These are phyloP conservation scores for Jacaranda mimosifolia DNA, from an alignment of 257 asterid genomes.

Conservation along the genomic window DNA sequence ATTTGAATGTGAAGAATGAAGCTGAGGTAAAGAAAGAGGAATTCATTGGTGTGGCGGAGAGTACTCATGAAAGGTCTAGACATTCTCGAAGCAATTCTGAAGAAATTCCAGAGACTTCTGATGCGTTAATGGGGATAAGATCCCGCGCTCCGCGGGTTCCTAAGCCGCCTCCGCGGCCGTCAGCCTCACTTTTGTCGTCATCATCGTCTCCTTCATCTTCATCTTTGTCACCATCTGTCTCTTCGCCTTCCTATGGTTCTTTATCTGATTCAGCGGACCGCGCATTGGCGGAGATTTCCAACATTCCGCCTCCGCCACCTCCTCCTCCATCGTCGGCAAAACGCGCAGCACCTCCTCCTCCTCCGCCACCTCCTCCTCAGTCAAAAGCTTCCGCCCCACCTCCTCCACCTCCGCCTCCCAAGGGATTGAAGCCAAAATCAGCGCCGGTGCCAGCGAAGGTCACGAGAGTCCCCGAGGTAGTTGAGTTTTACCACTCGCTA, in stretches of 20 bases:
- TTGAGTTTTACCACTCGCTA: conserved; percentile 90
- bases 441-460: conserved; percentile 63
- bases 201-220: conserved; percentile 46
- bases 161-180: conserved; percentile 89
- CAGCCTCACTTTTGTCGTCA: conserved; percentile 54
- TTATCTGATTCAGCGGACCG: conserved; percentile 73
- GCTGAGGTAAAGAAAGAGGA: conserved; percentile 60
- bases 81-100: conserved; percentile 63
- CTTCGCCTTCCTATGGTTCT: conserved; percentile 64
- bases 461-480: conserved; percentile 90
- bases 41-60: conserved; percentile 29
- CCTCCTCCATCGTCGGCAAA: conserved; percentile 44
- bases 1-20: conserved; percentile 38
- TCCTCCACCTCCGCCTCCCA: conserved; percentile 70
- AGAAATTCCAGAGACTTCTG: conserved; percentile 63
- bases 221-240: conserved; percentile 46
- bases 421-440: conserved; percentile 49
- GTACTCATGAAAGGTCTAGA: conserved; percentile 44
- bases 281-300: conserved; percentile 71
- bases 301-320: conserved; percentile 61
- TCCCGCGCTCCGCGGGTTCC: conserved; percentile 84
- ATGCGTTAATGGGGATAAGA: conserved; percentile 50
- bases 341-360: conserved; percentile 46
- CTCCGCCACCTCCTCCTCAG: conserved; percentile 51
- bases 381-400: conserved; percentile 44